phyloP scores from a whole-genome alignment of 331 rosid species.

The Quercus lobata region DNA sequence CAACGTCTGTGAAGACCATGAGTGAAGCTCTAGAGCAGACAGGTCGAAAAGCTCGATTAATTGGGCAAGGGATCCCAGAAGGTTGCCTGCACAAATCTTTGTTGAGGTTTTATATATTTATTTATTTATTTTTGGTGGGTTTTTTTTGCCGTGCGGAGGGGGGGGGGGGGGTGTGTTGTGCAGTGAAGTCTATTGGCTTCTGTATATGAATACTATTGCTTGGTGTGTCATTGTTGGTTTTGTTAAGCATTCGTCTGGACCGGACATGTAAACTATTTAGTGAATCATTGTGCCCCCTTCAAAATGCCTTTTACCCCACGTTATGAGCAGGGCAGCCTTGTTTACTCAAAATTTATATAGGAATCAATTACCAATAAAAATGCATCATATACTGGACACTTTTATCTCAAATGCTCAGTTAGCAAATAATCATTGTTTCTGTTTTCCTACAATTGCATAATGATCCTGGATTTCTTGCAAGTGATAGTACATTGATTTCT shows the following conservation, averaged over 20 bases:
- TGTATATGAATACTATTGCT: not conserved
- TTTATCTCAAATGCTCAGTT: not conserved
- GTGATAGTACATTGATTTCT: not conserved
- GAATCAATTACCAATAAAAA: not conserved
- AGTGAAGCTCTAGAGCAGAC: slow-evolving; percentile 89
- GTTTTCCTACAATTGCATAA: not conserved
- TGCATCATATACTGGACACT: not conserved
- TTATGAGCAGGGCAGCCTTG: not conserved
- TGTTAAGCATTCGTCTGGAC: not conserved
- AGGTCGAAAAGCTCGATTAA: slow-evolving; percentile 69
- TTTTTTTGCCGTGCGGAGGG: too few relatives aligned
- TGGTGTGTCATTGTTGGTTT: not conserved
- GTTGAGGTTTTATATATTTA: not conserved
- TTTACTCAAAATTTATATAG: not conserved
- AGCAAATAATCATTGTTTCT: not conserved
- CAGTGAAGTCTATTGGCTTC: not conserved
- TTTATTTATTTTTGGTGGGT: not conserved
- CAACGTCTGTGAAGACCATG: slow-evolving; percentile 79
- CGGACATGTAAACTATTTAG: not conserved
- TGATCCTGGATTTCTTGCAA: not conserved
- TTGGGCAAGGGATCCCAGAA: slow-evolving; percentile 91
- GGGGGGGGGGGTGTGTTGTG: too few relatives aligned
- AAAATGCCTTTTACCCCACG: not conserved
- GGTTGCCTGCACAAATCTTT: slow-evolving; percentile 35
- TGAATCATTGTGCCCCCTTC: not conserved